phyloP scores from a whole-genome alignment of 2,329 filamentous ascomycete genomes.

The Teratosphaeria pseudoeucalypti region DNA sequence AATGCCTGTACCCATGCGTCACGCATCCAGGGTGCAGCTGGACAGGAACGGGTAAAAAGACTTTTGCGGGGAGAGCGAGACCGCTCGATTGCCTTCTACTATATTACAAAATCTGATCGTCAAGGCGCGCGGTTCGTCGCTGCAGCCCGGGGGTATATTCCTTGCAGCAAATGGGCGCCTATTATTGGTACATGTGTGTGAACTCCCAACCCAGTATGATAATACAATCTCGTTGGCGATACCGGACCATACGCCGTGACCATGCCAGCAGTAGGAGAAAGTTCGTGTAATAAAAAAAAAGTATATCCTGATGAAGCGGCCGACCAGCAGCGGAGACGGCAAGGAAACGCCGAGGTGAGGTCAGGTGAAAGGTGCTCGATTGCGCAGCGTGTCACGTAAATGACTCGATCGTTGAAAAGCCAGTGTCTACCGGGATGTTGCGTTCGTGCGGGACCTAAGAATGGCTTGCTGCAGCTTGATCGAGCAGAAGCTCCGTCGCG shows the following conservation, averaged over 20 bases:
- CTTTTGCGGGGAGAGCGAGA: neutral
- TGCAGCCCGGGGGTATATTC: constrained; percentile 1
- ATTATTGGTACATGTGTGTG: neutral
- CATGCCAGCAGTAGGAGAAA: neutral
- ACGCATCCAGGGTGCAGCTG: neutral
- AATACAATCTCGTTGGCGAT: neutral
- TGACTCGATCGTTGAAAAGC: neutral
- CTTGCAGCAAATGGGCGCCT: neutral
- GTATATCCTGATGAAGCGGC: neutral
- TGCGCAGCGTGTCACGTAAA: neutral
- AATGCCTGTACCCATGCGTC: neutral
- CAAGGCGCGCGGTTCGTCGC: neutral
- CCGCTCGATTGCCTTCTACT: neutral
- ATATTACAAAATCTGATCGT: neutral
- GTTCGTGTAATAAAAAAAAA: neutral
- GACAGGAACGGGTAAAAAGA: neutral
- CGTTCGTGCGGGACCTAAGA: neutral
- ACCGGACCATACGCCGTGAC: no score
- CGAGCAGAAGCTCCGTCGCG: neutral
- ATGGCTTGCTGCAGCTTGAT: neutral
- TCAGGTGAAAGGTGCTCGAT: neutral
- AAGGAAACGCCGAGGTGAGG: neutral
- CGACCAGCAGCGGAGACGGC: neutral
- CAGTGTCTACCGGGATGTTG: neutral
- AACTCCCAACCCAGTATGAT: neutral